phyloP scores from a whole-genome alignment of 1,284 basidiomycete genomes.

The Exobasidium rhododendri region DNA sequence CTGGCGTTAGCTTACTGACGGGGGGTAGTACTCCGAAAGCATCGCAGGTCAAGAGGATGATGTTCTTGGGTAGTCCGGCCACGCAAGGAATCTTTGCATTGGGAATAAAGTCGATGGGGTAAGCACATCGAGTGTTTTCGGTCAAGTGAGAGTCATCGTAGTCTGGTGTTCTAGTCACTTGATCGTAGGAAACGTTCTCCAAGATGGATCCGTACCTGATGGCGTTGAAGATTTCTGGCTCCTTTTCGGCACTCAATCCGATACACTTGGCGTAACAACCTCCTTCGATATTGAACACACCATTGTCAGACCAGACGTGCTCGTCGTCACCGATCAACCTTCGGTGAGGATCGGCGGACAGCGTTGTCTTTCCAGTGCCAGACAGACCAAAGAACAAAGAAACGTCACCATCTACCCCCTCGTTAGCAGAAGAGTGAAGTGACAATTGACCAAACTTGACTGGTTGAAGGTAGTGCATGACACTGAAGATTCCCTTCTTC shows the following conservation, averaged over 20 bases:
- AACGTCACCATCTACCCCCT: conserved; percentile 85
- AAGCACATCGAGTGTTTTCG: conserved; percentile 89
- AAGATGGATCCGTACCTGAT: conserved; percentile 94
- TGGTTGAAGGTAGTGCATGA: conserved; percentile 99
- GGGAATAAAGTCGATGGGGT: conserved; percentile 69
- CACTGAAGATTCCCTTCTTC: conserved; percentile 99
- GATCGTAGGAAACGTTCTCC: conserved; percentile 98
- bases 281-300: conserved; percentile 99
- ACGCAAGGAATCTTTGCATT: conserved; percentile 71
- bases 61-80: conserved; percentile 64
- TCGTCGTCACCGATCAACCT: conserved; percentile 53
- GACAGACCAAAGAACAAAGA: conserved; percentile 99
- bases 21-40: conserved; percentile 97
- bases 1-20: conserved; percentile 84
- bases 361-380: conserved; percentile 87
- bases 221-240: conserved; percentile 95
- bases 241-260: conserved; percentile 90
- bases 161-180: conserved; percentile 77
- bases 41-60: conserved; percentile 97
- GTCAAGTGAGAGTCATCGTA: conserved; percentile 96
- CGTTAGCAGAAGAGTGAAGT: conserved; percentile 97
- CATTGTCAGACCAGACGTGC: conserved; percentile 58
- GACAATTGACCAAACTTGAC: conserved; percentile 98
- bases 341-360: conserved; percentile 51
- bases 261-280: conserved; percentile 99